These are phyloP conservation scores for Penicillium riverlandense DNA, from an alignment of 495 filamentous ascomycete species.

Conservation along the genomic window DNA sequence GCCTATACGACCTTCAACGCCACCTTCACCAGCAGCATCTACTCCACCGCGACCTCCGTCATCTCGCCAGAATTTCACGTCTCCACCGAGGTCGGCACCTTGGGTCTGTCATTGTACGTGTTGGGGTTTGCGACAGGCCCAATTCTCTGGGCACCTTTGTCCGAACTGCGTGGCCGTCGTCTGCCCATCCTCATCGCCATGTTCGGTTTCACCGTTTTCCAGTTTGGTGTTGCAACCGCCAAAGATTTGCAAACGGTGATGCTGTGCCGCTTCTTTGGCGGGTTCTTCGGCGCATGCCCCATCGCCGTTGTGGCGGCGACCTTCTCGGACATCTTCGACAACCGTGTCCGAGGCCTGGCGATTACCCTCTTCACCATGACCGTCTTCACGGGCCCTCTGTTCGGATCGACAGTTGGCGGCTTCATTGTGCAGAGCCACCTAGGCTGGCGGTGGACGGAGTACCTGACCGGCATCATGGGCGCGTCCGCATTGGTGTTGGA, in stretches of 20 bases:
- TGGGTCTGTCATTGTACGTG: constrained; percentile 54
- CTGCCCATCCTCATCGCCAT: constrained; percentile 65
- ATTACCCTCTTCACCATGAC: constrained; percentile 76
- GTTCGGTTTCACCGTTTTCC: constrained; percentile 76
- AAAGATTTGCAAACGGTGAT: constrained; percentile 81
- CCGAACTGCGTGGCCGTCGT: constrained; percentile 52
- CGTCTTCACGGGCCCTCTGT: constrained; percentile 73
- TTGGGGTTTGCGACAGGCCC: constrained; percentile 57
- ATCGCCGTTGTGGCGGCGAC: constrained; percentile 79
- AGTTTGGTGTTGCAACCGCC: constrained; percentile 58
- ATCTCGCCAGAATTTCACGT: constrained; percentile 46
- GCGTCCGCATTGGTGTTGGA: constrained; percentile 61
- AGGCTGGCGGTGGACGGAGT: constrained; percentile 87
- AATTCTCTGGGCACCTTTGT: constrained; percentile 58
- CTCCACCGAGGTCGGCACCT: constrained; percentile 44
- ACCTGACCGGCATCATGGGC: constrained; percentile 67
- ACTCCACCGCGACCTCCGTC: constrained; percentile 43
- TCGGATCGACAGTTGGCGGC: constrained; percentile 79
- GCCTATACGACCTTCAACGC: constrained; percentile 71
- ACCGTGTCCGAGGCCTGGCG: constrained; percentile 68
- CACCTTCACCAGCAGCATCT: constrained; percentile 58
- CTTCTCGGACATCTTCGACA: constrained; percentile 84
- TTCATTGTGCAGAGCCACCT: constrained; percentile 66
- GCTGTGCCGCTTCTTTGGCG: constrained; percentile 78
- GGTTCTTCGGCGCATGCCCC: constrained; percentile 67